These are phyloP conservation scores for Fusarium globosum DNA, from an alignment of 2,329 filamentous ascomycete genomes.

Conservation along the genomic window DNA sequence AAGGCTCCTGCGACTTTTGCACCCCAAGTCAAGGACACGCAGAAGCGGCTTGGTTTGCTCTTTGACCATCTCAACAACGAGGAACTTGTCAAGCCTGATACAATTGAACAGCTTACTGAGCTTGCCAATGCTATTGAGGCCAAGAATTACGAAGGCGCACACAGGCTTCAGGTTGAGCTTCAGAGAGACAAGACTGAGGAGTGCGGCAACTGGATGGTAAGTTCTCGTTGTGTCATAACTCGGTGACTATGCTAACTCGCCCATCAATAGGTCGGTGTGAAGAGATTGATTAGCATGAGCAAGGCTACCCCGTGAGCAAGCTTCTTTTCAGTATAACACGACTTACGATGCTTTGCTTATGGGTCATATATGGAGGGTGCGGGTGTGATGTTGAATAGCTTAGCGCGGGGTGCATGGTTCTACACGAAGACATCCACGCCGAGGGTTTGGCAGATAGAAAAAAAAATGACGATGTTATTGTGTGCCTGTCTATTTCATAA, in stretches of 20 bases:
- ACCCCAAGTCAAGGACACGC: conserved; percentile 90
- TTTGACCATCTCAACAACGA: conserved; percentile 98
- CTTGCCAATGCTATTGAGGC: conserved; percentile 74
- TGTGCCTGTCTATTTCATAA: neutral
- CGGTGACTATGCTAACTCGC: conserved; percentile 53
- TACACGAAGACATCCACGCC: conserved; percentile 43
- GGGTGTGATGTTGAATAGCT: conserved; percentile 40
- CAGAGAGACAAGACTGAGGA: conserved; percentile 82
- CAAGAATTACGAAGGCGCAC: conserved; percentile 76
- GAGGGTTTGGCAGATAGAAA: conserved; percentile 43
- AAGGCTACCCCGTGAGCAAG: conserved; percentile 71
- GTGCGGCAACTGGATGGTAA: conserved; percentile 89
- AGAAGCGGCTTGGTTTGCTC: conserved; percentile 91
- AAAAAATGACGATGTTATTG: conserved; percentile 37
- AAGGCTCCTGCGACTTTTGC: conserved; percentile 89
- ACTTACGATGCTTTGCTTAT: conserved; percentile 34
- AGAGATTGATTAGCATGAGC: conserved; percentile 83
- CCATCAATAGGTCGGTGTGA: conserved; percentile 72
- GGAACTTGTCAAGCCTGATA: conserved; percentile 85
- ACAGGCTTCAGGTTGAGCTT: conserved; percentile 78
- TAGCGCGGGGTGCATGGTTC: conserved; percentile 38
- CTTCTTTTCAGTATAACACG: conserved; percentile 17
- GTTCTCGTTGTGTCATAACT: conserved; percentile 42
- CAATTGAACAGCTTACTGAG: conserved; percentile 73
- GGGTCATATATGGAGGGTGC: conserved; percentile 12